phyloP scores from a whole-genome alignment of 2,329 filamentous ascomycete species.

The Fusarium camptoceras region DNA sequence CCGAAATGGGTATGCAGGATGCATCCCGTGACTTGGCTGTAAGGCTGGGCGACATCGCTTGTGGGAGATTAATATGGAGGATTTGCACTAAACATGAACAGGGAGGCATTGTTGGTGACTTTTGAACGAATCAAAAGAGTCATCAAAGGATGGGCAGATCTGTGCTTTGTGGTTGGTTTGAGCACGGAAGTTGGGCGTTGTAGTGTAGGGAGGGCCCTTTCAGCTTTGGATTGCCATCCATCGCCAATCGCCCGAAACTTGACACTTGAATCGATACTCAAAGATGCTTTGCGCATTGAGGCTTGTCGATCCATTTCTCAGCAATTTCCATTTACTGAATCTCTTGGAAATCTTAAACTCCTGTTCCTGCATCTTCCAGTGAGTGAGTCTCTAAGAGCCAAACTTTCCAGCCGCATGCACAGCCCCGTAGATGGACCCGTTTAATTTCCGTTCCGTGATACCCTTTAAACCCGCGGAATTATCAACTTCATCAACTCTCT shows the following conservation, averaged over 20 bases:
- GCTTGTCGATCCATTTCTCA: background rate
- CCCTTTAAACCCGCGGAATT: conserved; percentile 6
- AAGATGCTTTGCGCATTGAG: background rate
- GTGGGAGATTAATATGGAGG: background rate
- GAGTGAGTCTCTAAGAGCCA: background rate
- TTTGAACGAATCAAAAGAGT: background rate
- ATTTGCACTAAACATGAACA: conserved; percentile 2
- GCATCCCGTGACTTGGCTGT: conserved; percentile 20
- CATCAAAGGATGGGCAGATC: background rate
- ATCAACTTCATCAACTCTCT: background rate
- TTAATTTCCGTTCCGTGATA: conserved; percentile 15
- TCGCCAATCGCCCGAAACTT: background rate
- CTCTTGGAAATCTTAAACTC: background rate
- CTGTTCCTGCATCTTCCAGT: background rate
- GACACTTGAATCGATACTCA: background rate
- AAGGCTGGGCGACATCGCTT: background rate
- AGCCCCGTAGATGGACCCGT: conserved; percentile 8
- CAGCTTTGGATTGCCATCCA: background rate
- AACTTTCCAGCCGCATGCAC: conserved; percentile 10
- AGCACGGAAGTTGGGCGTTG: background rate
- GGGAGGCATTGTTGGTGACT: background rate
- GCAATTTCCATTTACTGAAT: background rate
- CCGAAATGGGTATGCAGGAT: conserved; percentile 10
- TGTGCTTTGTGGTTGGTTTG: background rate
- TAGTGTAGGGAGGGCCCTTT: background rate